phyloP scores from a whole-genome alignment of 1,139 yeast species.

The Suhomyces coccinellae region DNA sequence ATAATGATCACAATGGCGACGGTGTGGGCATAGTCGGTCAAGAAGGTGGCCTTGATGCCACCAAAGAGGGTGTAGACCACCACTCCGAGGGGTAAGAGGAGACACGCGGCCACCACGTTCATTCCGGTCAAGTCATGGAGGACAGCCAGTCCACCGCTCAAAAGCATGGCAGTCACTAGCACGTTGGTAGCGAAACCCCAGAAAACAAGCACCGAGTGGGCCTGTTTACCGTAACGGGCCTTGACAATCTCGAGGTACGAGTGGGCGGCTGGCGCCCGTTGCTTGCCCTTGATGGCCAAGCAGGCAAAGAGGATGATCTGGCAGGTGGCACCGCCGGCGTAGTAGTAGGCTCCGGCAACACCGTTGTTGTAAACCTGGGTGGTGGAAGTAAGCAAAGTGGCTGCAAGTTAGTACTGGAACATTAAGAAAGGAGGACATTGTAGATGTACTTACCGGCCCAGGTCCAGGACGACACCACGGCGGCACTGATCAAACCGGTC shows the following conservation, averaged over 20 bases:
- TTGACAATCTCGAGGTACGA: slow-evolving; percentile 71
- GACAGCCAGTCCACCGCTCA: slow-evolving; percentile 85
- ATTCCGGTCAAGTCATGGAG: slow-evolving; percentile 78
- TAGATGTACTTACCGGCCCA: slow-evolving; percentile 58
- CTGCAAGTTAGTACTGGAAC: slow-evolving; percentile 10
- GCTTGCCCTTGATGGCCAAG: slow-evolving; percentile 71
- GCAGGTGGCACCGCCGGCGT: slow-evolving; percentile 76
- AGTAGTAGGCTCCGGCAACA: slow-evolving; percentile 70
- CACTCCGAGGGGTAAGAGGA: slow-evolving; percentile 80
- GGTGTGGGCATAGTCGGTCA: slow-evolving; percentile 84
- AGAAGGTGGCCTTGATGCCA: slow-evolving; percentile 86
- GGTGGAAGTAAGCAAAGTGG: slow-evolving; percentile 74
- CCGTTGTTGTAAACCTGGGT: slow-evolving; percentile 80
- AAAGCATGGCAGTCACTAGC: slow-evolving; percentile 82
- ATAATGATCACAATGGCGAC: slow-evolving; percentile 60
- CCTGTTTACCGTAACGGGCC: slow-evolving; percentile 65
- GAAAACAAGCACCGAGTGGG: slow-evolving; percentile 69
- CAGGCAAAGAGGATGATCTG: slow-evolving; percentile 74
- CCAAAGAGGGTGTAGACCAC: slow-evolving; percentile 82
- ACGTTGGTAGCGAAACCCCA: slow-evolving; percentile 87
- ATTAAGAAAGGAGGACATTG: neutral
- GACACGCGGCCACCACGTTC: slow-evolving; percentile 78
- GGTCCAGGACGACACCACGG: slow-evolving; percentile 91
- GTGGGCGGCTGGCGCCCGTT: slow-evolving; percentile 73
- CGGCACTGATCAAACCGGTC: slow-evolving; percentile 78